Evolutionary conservation across 495 filamentous ascomycete genomes (phyloP), one percentile per base, ranked within the genome.

Genomic region (Penicillium steckii): DNA sequence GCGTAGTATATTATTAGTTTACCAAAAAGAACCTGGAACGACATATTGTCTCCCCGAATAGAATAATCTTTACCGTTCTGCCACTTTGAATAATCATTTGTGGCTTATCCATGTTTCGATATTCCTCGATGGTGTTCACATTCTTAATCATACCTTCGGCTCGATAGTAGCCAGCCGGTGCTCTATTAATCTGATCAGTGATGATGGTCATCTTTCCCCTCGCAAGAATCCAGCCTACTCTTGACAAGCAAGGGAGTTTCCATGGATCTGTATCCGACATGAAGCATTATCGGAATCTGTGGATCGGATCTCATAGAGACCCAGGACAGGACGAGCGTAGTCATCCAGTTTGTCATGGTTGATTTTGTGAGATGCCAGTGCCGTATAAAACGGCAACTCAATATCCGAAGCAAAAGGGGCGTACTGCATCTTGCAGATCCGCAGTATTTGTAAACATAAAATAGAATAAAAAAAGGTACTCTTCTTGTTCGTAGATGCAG

Each of bases 271-370:
- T 83, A 97, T 90, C 48, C 82, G 85, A 64, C 85, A 86, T 48
- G 87, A 90, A 24, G 85, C 76, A 53, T 87, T 83, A 1, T 87
- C 82, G 12, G 83, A 58, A 49, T 87, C 86, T 35, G 78, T 75
- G 8, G 82, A 68, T 43, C 86, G 90, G 55, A 90, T 83, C 68
- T 96, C 89, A 67, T 98, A 97, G 23, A 96, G 73, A 13, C 94
- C 94, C n/a, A 95, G 72, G 0, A 97, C 76, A 47, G 83, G 82
- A 26, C 93, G 88, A 18, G 91, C 88, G 13, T 94, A 94, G 60
- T 94, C 91, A 69, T 96, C 87, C 33, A 98, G 88, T 74, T 88
- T 95, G 71, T 97, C 94, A 81, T 95, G 86, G 62, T 98, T 90
- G 61, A 98, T 89, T 70, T 98, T 98, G 44, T 83, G 88, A 8